Evolutionary conservation across 2,329 filamentous ascomycete species (phyloP).

Genomic region (Cryphonectria parasitica): DNA sequence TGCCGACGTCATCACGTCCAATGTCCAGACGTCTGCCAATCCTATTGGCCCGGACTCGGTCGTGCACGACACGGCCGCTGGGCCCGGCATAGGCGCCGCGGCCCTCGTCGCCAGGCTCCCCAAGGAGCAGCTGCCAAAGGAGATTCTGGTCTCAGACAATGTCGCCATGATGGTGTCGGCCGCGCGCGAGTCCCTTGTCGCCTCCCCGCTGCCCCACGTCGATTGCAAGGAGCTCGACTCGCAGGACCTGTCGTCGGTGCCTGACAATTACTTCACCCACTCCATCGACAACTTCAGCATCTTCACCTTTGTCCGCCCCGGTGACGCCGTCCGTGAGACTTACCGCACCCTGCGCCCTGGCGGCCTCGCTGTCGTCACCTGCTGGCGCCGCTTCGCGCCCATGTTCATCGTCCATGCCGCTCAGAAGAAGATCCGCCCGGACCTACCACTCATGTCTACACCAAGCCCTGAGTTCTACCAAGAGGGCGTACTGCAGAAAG

Average conservation of each 20-base stretch:
- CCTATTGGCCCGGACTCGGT: conserved; percentile 35
- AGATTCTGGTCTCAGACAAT: conserved; percentile 37
- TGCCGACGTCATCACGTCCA: conserved; percentile 32
- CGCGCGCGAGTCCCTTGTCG: conserved; percentile 35
- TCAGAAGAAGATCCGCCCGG: conserved; percentile 35
- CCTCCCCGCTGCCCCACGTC: conserved; percentile 35
- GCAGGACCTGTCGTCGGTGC: conserved; percentile 33
- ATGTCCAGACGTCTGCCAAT: conserved; percentile 36
- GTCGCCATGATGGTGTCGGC: conserved; percentile 36
- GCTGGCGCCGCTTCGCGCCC: conserved; percentile 36
- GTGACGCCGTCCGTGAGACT: conserved; percentile 32
- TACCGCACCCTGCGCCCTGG: conserved; percentile 34
- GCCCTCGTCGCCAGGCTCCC: conserved; percentile 35
- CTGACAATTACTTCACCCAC: conserved; percentile 34
- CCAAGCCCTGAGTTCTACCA: conserved; percentile 34
- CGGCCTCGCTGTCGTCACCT: conserved; percentile 34
- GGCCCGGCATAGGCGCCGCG: conserved; percentile 36
- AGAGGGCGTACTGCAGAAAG: conserved; percentile 34
- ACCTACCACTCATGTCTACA: conserved; percentile 34
- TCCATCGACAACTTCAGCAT: conserved; percentile 37
- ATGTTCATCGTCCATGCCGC: conserved; percentile 34
- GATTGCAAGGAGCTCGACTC: conserved; percentile 36
- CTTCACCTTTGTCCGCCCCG: conserved; percentile 33
- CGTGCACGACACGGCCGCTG: conserved; percentile 39
- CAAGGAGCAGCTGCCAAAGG: conserved; percentile 35